Evolutionary conservation across 2,329 filamentous ascomycete species (phyloP), one percentile per base, ranked within the genome.

Genomic region (Scytalidium sp.): DNA sequence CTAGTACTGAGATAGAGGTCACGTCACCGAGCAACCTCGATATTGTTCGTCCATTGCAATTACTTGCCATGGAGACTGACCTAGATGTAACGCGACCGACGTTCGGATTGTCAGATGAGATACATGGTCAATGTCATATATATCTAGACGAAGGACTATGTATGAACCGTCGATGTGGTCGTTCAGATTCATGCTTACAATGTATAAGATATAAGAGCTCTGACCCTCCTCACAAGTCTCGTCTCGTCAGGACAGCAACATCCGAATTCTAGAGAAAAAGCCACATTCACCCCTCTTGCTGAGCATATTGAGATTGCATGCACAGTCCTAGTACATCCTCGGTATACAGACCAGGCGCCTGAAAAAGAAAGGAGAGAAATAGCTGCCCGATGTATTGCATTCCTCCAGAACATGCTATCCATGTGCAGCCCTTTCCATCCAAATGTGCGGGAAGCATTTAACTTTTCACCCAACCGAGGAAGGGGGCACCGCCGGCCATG

Each of bases 241-340:
- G 70, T 87, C n/a, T 75, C 71, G 2, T 74, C 82, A 13, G 80
- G 82, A 49, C 61, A 62, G 3, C 64, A 48, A 40, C 62, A 44
- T 67, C 68, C 51, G 64, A 67, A 29, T 52, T 70, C 13, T 61
- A 29, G 64, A 60, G 7, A 65, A 60, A 32, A 53, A 61, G 73
- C 81, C 1, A 79, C 80, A 10, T 80, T 79, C 50, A 70, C 90
- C 17, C 88, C 93, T 1, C 81, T 87, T 2, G 77, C 87, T 0
- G 80, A 82, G 50, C 85, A 93, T 56, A 74, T 97, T 20, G 85
- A 88, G 7, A 74, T 97, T 8, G 78, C 91, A n/a, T 83, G 79
- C 41, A 94, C 90, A 2, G 74, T 97, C n/a, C 69, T 85, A n/a
- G 80, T 94, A 13, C 90, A 96, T 61, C 93, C 93, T 0, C 71